Conservation (phyloP, 805 yeast species). For the Nematodospora valgi region DNA sequence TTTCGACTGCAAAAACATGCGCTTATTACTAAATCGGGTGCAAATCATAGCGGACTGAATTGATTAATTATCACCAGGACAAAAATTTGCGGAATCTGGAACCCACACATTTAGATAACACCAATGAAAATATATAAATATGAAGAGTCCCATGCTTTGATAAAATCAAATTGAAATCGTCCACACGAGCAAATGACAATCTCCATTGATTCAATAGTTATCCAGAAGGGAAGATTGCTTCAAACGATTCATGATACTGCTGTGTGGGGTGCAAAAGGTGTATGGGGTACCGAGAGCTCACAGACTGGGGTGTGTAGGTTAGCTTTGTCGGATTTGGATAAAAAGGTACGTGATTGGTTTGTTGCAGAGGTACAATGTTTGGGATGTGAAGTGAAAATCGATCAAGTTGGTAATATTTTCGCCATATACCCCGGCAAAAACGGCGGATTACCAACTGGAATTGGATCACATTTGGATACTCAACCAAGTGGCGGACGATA, state of each 20-base stretch:
- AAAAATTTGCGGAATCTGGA: too few relatives aligned
- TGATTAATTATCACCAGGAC: too few relatives aligned
- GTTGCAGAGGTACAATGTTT: conserved; percentile 45
- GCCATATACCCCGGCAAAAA: conserved; percentile 57
- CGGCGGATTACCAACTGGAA: conserved; percentile 52
- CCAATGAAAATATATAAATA: too few relatives aligned
- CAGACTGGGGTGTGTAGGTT: conserved; percentile 69
- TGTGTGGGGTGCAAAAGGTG: conserved; percentile 57
- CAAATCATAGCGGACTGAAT: too few relatives aligned
- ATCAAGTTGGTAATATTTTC: conserved; percentile 67
- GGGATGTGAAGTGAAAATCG: conserved; percentile 59
- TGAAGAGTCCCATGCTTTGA: too few relatives aligned
- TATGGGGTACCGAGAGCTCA: conserved; percentile 54
- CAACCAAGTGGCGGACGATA: conserved; percentile 79
- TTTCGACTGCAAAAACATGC: too few relatives aligned
- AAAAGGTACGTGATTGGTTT: conserved; percentile 65
- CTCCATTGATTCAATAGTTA: too few relatives aligned
- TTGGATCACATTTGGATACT: conserved; percentile 74
- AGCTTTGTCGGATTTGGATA: conserved; percentile 61
- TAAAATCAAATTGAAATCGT: too few relatives aligned
- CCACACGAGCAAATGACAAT: too few relatives aligned
- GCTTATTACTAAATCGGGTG: too few relatives aligned
- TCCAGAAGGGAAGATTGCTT: conserved; percentile 42
- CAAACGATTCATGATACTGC: conserved; percentile 63
- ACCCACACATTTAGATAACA: too few relatives aligned